Base-by-base conservation (phyloP, 78 protist genomes). In the Dictyostelium citrinum region DNA sequence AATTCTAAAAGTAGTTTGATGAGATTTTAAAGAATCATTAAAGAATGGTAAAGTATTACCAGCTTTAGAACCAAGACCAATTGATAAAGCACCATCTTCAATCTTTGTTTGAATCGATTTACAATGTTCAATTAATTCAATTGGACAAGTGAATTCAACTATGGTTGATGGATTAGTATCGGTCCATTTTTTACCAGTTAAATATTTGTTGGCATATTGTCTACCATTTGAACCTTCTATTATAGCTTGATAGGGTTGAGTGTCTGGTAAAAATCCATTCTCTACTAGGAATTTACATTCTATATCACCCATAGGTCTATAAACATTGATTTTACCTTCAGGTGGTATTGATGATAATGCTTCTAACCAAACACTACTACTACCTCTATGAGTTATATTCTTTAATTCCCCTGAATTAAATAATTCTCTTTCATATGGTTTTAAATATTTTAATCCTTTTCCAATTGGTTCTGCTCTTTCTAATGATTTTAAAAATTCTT, bases 211-310 rank as follows among this genome's bases (percentile, higher is more conserved):
- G 1, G 95, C 33, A 74, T 96, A 96, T 24, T 16, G 16, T 24
- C 95, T 20, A 4, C 97, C 97, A 16, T 37, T 85, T 29, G 51
- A 85, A 7, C 97, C 97, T 49, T 96, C 93, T 8, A 96, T 85
- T 0, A 96, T 96, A 0, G 97, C 95, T 55, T 96, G 97, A 29
- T 96, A 96, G 14, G 97, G 97, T 67, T 96, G 97, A 11, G 97
- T 94, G 11, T 74, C 82, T 22, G 97, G 97, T 31, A 96, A 85
- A 6, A 55, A 45, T 8, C 75, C 39, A 51, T 97, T 35, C 0
- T 37, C 80, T 1, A 96, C 2, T 10, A 96, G 74, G 51, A 51
- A 96, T 5, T n/a, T 41, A 17, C 35, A 35, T 39, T 96, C 97
- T 1, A 35, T 4, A 81, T 96, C 96, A 22, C 91, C 91, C 91